Evolutionary conservation across 2,329 filamentous ascomycete species (phyloP).

Genomic region (Malbranchea zuffiana): DNA sequence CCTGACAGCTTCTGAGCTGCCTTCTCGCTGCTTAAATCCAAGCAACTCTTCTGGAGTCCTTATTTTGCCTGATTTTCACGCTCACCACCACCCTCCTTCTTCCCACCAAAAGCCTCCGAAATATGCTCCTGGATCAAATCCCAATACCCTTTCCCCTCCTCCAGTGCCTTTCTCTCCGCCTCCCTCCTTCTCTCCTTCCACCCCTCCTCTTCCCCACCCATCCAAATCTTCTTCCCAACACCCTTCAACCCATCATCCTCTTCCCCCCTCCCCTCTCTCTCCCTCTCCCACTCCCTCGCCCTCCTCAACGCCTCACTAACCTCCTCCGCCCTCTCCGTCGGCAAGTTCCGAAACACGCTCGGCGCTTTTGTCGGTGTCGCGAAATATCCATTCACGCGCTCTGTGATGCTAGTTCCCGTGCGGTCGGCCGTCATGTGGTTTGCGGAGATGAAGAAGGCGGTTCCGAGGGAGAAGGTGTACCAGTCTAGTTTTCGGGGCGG

Average conservation of each 20-base stretch:
- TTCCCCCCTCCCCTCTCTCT: constrained; percentile 23
- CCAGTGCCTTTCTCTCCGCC: constrained; percentile 30
- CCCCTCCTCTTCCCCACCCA: constrained; percentile 30
- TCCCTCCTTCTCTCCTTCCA: constrained; percentile 31
- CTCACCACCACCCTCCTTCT: constrained; percentile 23
- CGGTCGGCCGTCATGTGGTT: constrained; percentile 39
- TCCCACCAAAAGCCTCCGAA: constrained; percentile 30
- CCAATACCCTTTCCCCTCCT: constrained; percentile 32
- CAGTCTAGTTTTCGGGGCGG: constrained; percentile 53
- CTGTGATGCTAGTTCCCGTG: constrained; percentile 29
- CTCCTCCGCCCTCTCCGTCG: constrained; percentile 17
- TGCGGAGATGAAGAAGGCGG: constrained; percentile 40
- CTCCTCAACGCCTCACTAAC: constrained; percentile 15
- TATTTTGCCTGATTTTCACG: not conserved
- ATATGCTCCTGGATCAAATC: constrained; percentile 37
- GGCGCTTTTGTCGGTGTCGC: not conserved
- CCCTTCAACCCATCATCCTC: constrained; percentile 13
- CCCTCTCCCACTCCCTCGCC: constrained; percentile 9
- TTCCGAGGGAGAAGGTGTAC: constrained; percentile 46
- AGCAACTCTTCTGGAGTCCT: too few relatives aligned
- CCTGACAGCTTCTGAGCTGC: too few relatives aligned
- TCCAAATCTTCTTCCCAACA: constrained; percentile 18
- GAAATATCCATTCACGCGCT: constrained; percentile 19
- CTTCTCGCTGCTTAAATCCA: too few relatives aligned
- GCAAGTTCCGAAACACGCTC: constrained; percentile 12